Conservation (phyloP, 805 yeast species). For the Saccharomycopsis sp. region DNA sequence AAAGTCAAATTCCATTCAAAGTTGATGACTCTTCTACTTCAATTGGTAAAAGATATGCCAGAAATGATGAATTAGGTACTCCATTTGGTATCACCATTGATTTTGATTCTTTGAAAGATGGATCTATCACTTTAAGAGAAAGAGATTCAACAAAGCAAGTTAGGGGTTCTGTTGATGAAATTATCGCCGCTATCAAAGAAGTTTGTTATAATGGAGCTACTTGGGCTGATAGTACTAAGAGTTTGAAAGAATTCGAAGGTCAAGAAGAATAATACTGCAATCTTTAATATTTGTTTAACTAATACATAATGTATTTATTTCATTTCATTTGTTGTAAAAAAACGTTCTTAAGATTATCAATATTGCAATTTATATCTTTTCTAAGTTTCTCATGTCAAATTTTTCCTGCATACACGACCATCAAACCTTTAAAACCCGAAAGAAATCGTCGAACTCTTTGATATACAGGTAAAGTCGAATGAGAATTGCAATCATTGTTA, state of each 20-base stretch:
- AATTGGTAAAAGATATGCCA: conserved; percentile 94
- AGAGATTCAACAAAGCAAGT: conserved; percentile 96
- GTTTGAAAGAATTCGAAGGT: neutral
- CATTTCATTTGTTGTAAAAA: too few species aligned
- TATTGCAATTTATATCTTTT: too few species aligned
- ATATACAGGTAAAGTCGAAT: too few species aligned
- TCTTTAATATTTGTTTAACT: too few species aligned
- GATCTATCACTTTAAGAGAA: conserved; percentile 88
- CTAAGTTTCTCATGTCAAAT: too few species aligned
- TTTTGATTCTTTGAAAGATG: conserved; percentile 82
- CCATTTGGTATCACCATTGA: conserved; percentile 98
- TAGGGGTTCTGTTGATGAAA: conserved; percentile 74
- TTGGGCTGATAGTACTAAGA: conserved; percentile 65
- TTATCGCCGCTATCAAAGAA: conserved; percentile 59
- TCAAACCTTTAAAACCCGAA: too few species aligned
- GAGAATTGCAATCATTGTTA: too few species aligned
- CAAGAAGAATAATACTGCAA: conserved; percentile 44
- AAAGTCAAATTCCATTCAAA: conserved; percentile 83
- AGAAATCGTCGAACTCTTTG: too few species aligned
- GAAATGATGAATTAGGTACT: conserved; percentile 97
- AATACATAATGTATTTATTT: too few species aligned
- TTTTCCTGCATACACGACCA: too few species aligned
- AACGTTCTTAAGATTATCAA: too few species aligned
- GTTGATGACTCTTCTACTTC: conserved; percentile 96
- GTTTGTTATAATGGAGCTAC: conserved; percentile 64